A percentile compares a stretch with the other conserved stretches of the same genome.
Evolutionary conservation across 2,329 filamentous ascomycete species (phyloP).

Genomic region (Stachybotrys chlorohalonatus): DNA sequence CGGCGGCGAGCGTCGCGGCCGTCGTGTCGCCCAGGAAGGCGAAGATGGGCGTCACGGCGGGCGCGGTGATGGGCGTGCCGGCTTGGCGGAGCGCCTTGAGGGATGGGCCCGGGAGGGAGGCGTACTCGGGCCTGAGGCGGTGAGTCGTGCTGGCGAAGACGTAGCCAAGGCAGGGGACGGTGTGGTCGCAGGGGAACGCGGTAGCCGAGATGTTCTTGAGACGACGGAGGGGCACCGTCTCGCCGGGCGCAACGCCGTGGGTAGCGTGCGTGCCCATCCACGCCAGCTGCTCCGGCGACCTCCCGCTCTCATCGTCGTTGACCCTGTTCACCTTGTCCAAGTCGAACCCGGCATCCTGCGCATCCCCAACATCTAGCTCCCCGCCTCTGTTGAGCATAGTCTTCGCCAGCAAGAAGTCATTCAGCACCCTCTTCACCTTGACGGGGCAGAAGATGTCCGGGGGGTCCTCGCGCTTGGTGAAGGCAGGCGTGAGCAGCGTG

Average conservation of each 20-base stretch:
- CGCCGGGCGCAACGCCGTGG: conserved; percentile 24
- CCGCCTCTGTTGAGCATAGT: conserved; percentile 33
- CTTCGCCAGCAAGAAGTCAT: conserved; percentile 29
- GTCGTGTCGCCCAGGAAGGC: conserved; percentile 41
- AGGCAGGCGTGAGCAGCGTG: conserved; percentile 31
- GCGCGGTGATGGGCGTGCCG: conserved; percentile 29
- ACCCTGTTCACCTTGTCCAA: conserved; percentile 4
- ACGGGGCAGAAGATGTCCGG: conserved; percentile 36
- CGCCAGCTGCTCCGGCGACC: conserved; percentile 8
- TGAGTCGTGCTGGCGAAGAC: conserved; percentile 30
- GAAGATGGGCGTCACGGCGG: conserved; percentile 29
- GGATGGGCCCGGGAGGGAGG: conserved; percentile 21
- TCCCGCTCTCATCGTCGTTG: conserved; percentile 7
- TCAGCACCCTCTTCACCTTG: conserved; percentile 27
- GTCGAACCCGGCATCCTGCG: conserved; percentile 4
- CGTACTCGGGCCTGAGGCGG: conserved; percentile 29
- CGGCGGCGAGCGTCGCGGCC: conserved; percentile 25
- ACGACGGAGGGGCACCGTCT: conserved; percentile 24
- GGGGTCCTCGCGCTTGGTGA: conserved; percentile 32
- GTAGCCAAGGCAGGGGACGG: conserved; percentile 37
- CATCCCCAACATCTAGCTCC: conserved; percentile 18
- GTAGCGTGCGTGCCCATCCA: conserved; percentile 29
- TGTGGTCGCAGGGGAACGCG: conserved; percentile 36
- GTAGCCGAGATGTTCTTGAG: conserved; percentile 27
- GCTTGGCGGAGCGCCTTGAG: conserved; percentile 27